Base-by-base conservation (phyloP, 228 moss, liverwort and hornwort species). In the Sphagnum magellanicum region DNA sequence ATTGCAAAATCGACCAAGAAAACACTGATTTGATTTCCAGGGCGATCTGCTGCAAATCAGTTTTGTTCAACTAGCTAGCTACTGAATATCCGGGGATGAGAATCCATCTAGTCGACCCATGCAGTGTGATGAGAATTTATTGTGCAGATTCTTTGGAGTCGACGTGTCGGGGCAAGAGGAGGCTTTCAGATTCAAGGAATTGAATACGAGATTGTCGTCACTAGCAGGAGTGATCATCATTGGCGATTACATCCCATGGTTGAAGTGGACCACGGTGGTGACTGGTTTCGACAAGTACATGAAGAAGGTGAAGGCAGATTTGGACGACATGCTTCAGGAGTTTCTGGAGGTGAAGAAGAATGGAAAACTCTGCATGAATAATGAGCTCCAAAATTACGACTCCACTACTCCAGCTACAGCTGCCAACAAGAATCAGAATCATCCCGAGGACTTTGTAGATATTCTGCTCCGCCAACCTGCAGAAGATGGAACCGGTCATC, bases 211-310 rank as follows among this genome's bases (percentile, higher is more conserved):
- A 12, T 52, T 52, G 14, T 15, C n/a, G 10, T 8, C 11, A 16
- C 5, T 16, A 16, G 6, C 14, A 13, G 67, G 50, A 9, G 67
- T 17, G 17, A 51, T 67, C 67, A 13, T 67, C 10, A 67, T 67
- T 46, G 52, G 67, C 8, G 53, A 67, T 10, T 67, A 51, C 53
- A 53, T 67, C 52, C 67, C 67, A n/a, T 67, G 17, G 51, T n/a
- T 46, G 50, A 51, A 17, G 10, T 32, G 50, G 10, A 10, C 52
- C 67, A 67, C 67, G 46, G 53, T 10, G 32, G 8, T 67, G 52
- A 16, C 4, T n/a, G 67, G 67, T 53, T 67, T 16, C 51, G 51
- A 67, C 8, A 53, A 6, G n/a, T 8, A 53, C 13, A 67, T 67
- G 8, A 4, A 15, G 53, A 52, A 67, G 52, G 53, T 53, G 15